Evolutionary conservation across 805 yeast species (phyloP).

Genomic region (Kodamaea kakaduensis): DNA sequence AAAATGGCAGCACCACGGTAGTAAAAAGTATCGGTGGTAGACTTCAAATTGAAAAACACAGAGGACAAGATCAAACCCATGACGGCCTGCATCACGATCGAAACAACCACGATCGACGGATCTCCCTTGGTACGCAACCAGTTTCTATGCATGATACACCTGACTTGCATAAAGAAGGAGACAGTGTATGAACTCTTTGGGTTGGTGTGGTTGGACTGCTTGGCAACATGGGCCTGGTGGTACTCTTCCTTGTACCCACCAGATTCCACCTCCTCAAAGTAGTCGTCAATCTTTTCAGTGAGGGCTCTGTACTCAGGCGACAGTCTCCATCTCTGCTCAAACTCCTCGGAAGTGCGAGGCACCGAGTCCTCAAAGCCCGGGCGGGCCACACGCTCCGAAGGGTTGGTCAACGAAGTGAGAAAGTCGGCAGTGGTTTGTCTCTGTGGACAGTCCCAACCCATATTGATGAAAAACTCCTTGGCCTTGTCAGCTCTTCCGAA

Average conservation of each 20-base stretch:
- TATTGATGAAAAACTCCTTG: constrained; percentile 43
- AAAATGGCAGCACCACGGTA: constrained; percentile 63
- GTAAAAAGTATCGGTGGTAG: constrained; percentile 45
- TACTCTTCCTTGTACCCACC: constrained; percentile 17
- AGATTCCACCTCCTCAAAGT: constrained; percentile 8
- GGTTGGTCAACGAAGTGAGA: constrained; percentile 53
- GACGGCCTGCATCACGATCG: constrained; percentile 41
- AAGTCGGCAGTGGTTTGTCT: constrained; percentile 61
- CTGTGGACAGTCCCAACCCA: constrained; percentile 55
- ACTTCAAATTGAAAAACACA: constrained; percentile 49
- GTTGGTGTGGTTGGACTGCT: constrained; percentile 22
- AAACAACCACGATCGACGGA: constrained; percentile 42
- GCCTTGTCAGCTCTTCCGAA: constrained; percentile 47
- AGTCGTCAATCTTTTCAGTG: constrained; percentile 13
- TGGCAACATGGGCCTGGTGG: constrained; percentile 22
- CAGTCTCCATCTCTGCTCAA: constrained; percentile 36
- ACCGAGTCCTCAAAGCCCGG: constrained; percentile 45
- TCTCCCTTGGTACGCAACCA: constrained; percentile 48
- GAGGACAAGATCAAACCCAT: constrained; percentile 58
- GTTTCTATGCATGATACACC: constrained; percentile 43
- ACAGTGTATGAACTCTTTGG: constrained; percentile 51
- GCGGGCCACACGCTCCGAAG: constrained; percentile 44
- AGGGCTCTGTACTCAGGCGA: constrained; percentile 38
- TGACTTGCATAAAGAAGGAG: constrained; percentile 50
- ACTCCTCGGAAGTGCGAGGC: constrained; percentile 31